phyloP scores from a whole-genome alignment of 345 rosid genomes.

The Lepidium didymum region DNA sequence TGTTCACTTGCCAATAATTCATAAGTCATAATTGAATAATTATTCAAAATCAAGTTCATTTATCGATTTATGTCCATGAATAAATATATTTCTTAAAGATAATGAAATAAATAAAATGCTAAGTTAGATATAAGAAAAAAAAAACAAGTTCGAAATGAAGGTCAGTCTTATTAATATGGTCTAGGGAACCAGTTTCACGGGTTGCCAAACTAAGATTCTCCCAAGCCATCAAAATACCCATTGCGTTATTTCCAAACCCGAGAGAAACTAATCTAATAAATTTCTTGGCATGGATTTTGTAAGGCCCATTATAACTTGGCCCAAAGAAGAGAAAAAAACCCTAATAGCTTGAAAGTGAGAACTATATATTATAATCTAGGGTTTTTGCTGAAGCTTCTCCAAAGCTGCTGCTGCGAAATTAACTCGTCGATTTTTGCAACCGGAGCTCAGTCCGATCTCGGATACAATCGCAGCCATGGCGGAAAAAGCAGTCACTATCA shows the following conservation, averaged over 20 bases:
- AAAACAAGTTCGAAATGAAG: too few relatives aligned
- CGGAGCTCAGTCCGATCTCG: conserved; percentile 18
- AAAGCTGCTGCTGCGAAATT: conserved; percentile 12
- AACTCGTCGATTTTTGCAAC: not conserved
- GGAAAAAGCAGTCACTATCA: conserved; percentile 83
- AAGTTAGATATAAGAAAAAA: too few relatives aligned
- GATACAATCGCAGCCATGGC: conserved; percentile 40
- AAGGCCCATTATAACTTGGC: not conserved
- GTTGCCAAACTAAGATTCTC: too few relatives aligned
- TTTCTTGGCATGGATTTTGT: not conserved
- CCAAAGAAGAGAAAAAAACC: conserved; percentile 7
- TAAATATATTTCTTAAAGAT: too few relatives aligned
- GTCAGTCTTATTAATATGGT: too few relatives aligned
- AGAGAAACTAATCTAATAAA: not conserved
- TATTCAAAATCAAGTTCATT: too few relatives aligned
- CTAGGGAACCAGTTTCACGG: too few relatives aligned
- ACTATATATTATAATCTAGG: conserved; percentile 8
- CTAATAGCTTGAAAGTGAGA: conserved; percentile 13
- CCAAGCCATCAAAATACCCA: too few relatives aligned
- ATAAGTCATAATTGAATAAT: too few relatives aligned
- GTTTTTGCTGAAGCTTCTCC: not conserved
- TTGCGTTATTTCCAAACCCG: not conserved
- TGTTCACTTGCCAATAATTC: too few relatives aligned
- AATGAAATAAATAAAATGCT: too few relatives aligned
- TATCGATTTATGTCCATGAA: too few relatives aligned